Percentiles rank a stretch among this genome's conserved stretches.
These are phyloP conservation scores for Sanguinoderma infundibulare DNA, from an alignment of 1,284 basidiomycete species.

Conservation along the genomic window DNA sequence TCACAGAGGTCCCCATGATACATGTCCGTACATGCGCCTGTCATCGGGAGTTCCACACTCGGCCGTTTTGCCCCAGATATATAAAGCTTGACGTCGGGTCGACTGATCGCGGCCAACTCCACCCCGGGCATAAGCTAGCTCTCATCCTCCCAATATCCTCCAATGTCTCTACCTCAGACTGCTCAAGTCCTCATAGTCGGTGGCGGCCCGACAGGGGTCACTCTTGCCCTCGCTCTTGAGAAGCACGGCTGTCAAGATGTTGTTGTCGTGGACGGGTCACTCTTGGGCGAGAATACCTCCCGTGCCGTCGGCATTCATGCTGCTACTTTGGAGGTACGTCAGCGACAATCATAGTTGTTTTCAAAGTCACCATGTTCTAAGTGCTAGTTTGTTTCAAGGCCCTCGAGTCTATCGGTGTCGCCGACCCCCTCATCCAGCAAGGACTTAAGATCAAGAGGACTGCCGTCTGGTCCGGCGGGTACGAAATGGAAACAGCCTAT, in stretches of 20 bases:
- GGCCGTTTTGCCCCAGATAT: not conserved
- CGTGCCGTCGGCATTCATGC: slow-evolving; percentile 36
- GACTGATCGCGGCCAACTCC: no score
- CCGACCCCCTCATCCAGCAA: slow-evolving; percentile 42
- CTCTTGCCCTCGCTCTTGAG: slow-evolving; percentile 47
- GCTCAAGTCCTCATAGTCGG: slow-evolving; percentile 51
- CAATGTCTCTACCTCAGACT: slow-evolving; percentile 36
- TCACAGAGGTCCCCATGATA: no score
- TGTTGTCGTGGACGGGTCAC: slow-evolving; percentile 48
- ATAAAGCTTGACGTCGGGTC: not conserved
- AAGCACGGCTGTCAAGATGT: slow-evolving; percentile 49
- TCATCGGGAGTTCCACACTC: not conserved
- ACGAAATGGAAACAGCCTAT: slow-evolving; percentile 35
- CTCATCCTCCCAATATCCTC: not conserved
- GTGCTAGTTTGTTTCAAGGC: slow-evolving; percentile 36
- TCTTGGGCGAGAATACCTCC: slow-evolving; percentile 31
- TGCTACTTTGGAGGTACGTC: slow-evolving; percentile 36
- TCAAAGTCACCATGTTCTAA: not conserved
- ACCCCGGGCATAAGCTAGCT: no score
- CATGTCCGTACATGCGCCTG: no score
- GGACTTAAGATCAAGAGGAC: slow-evolving; percentile 41
- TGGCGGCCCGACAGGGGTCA: slow-evolving; percentile 50
- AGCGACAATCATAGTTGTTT: not conserved
- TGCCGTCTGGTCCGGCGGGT: slow-evolving; percentile 37
- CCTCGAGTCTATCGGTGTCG: slow-evolving; percentile 50